Conservation (phyloP, 1,139 yeast genomes). For the Zhuliangozyma blackwelliae region DNA sequence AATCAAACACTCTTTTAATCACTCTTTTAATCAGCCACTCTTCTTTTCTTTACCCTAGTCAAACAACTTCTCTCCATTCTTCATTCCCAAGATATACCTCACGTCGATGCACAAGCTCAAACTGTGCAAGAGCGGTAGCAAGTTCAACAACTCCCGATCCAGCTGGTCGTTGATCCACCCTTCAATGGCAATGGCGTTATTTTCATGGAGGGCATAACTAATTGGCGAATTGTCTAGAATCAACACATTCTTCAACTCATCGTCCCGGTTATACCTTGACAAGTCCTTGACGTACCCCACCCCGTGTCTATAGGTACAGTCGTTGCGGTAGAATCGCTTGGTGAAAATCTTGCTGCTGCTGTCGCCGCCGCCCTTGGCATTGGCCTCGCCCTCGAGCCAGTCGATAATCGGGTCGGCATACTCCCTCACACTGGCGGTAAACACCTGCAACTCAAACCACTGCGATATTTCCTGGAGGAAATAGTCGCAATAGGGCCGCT, state of each 20-base stretch:
- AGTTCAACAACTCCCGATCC: slow-evolving; percentile 74
- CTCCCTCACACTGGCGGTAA: slow-evolving; percentile 91
- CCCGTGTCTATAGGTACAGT: slow-evolving; percentile 72
- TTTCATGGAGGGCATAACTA: slow-evolving; percentile 76
- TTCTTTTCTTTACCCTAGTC: too few relatives aligned
- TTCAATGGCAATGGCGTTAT: slow-evolving; percentile 87
- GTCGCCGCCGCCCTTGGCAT: slow-evolving; percentile 9
- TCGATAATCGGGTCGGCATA: slow-evolving; percentile 97
- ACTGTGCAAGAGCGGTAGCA: slow-evolving; percentile 78
- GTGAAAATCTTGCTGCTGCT: slow-evolving; percentile 29
- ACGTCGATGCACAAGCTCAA: slow-evolving; percentile 82
- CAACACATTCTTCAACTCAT: slow-evolving; percentile 67
- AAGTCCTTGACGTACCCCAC: slow-evolving; percentile 90
- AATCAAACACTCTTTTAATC: too few relatives aligned
- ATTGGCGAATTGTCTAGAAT: slow-evolving; percentile 91
- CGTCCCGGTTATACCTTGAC: slow-evolving; percentile 42
- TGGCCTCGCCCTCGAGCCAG: slow-evolving; percentile 57
- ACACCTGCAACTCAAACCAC: slow-evolving; percentile 87
- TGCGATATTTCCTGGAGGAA: slow-evolving; percentile 72
- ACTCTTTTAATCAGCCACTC: too few relatives aligned
- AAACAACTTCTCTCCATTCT: slow-evolving; percentile 72
- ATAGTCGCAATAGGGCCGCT: slow-evolving; percentile 86
- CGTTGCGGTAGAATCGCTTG: slow-evolving; percentile 69
- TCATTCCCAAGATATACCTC: slow-evolving; percentile 70
- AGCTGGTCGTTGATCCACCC: slow-evolving; percentile 97